Evolutionary conservation across 2,329 filamentous ascomycete genomes (phyloP), one percentile per base, ranked within the genome.

Genomic region (Ophiostoma piceae): DNA sequence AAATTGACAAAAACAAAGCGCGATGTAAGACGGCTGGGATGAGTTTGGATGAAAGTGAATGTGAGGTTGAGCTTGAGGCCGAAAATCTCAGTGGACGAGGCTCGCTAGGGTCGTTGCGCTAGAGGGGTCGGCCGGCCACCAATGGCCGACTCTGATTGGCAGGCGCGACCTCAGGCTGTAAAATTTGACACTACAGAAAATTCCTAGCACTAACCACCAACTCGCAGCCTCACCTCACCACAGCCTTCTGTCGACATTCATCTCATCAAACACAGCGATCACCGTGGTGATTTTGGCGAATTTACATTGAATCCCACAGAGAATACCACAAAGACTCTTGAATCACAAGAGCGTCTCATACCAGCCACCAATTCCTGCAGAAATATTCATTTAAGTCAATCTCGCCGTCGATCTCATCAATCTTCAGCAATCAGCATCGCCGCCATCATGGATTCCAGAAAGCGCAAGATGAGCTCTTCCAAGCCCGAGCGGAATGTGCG

Each of bases 401-500:
- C 1, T 41, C 12, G 39, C 39, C 39, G n/a, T 26, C n/a, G 26
- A 12, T 57, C 2, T 22, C 14, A 16, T 35, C 57, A 57, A 26
- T 32, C 22, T 64, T 35, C 29, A 8, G 29, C 54, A 12, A 26
- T 6, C 54, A 29, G n/a, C 57, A 62, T 29, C 14, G 9, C 12
- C 51, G 16, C 32, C 14, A 39, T 32, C 14, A 81, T 82, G 80
- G 73, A 78, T 0, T 72, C 77, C 0, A 79, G 79, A 71, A 79
- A 80, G 73, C 79, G 84, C 57, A 84, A 82, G 74, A 68, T 29
- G 2, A 77, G 78, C 1, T 75, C 76, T 0, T 57, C 75, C 7
- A 79, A 77, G 12, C 75, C 83, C 1, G 79, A 81, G 71, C 78
- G 82, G 70, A 78, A 82, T 60, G 82, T 84, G 1, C 80, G 80